Conservation (phyloP, 768 basidiomycete species). For the Saitozyma podzolica region DNA sequence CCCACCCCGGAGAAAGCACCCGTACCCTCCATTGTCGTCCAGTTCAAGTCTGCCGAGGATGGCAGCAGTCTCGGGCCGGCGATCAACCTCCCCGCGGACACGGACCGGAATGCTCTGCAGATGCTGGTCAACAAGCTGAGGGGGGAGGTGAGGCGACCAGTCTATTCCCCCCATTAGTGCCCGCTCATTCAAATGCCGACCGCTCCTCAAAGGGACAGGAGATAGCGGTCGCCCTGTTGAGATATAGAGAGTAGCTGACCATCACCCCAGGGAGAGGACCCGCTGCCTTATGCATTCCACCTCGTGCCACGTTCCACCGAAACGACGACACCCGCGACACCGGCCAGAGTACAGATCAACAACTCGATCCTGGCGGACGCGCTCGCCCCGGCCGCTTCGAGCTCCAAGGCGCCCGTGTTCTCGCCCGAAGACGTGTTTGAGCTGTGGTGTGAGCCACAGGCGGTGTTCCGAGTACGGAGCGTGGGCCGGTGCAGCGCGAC, state of each 20-base stretch:
- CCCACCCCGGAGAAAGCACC: slow-evolving; percentile 50
- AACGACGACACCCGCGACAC: slow-evolving; percentile 56
- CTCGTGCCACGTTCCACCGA: slow-evolving; percentile 55
- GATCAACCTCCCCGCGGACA: slow-evolving; percentile 83
- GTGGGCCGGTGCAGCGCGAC: slow-evolving; percentile 93
- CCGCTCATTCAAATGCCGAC: not conserved
- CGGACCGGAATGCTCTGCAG: slow-evolving; percentile 79
- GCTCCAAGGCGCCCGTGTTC: slow-evolving; percentile 29
- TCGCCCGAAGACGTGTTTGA: slow-evolving; percentile 76
- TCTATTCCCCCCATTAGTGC: not conserved
- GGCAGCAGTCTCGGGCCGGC: slow-evolving; percentile 77
- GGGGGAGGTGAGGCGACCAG: slow-evolving; percentile 62
- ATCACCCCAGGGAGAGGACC: slow-evolving; percentile 69
- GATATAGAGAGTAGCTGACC: slow-evolving; percentile 2
- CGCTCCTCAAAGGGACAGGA: not conserved
- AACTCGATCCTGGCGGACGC: slow-evolving; percentile 82
- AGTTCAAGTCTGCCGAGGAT: slow-evolving; percentile 88
- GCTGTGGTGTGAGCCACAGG: slow-evolving; percentile 89
- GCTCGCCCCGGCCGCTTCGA: slow-evolving; percentile 57
- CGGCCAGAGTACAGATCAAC: slow-evolving; percentile 77
- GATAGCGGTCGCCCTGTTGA: not conserved
- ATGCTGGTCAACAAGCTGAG: slow-evolving; percentile 83
- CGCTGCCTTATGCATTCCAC: slow-evolving; percentile 89
- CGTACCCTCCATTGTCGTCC: slow-evolving; percentile 76
- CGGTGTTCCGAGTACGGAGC: slow-evolving; percentile 88